A percentile compares a stretch with the other conserved stretches of the same genome.
Evolutionary conservation across 1,139 yeast species (phyloP).

Genomic region (Hyphopichia burtonii): DNA sequence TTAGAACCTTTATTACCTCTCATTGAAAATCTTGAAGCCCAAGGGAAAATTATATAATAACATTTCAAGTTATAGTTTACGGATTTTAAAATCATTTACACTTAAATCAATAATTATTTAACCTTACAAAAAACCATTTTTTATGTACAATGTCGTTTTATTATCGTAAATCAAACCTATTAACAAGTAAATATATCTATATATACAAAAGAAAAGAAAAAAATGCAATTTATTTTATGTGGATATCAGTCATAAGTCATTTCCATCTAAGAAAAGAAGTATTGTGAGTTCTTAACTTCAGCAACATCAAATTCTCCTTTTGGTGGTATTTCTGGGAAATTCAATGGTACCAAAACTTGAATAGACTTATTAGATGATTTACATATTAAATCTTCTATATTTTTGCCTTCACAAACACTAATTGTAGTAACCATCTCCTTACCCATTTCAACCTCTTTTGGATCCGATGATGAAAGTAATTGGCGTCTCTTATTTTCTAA

Average conservation of each 20-base stretch:
- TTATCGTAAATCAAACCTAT: too few species aligned
- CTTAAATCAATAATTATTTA: too few species aligned
- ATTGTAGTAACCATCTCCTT: conserved; percentile 67
- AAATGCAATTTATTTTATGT: too few species aligned
- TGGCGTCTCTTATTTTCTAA: conserved; percentile 66
- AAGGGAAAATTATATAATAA: conserved; percentile 72
- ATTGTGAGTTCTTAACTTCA: conserved; percentile 67
- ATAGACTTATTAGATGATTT: conserved; percentile 25
- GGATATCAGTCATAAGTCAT: too few species aligned
- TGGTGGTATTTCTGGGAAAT: conserved; percentile 71
- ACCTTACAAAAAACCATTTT: too few species aligned
- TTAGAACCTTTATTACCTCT: conserved; percentile 74
- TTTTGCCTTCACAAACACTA: conserved; percentile 54
- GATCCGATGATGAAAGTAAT: conserved; percentile 53
- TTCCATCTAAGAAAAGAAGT: conserved; percentile 59
- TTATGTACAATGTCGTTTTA: too few species aligned
- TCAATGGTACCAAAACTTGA: conserved; percentile 57
- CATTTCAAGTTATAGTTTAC: too few species aligned
- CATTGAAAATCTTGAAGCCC: conserved; percentile 76
- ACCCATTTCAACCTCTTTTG: conserved; percentile 51
- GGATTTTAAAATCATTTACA: too few species aligned
- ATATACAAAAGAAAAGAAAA: too few species aligned
- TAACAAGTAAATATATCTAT: too few species aligned
- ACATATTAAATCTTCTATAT: conserved; percentile 24
- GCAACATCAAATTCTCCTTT: conserved; percentile 84